Evolutionary conservation across 345 rosid genomes (phyloP).

Genomic region (Combretum micranthum): DNA sequence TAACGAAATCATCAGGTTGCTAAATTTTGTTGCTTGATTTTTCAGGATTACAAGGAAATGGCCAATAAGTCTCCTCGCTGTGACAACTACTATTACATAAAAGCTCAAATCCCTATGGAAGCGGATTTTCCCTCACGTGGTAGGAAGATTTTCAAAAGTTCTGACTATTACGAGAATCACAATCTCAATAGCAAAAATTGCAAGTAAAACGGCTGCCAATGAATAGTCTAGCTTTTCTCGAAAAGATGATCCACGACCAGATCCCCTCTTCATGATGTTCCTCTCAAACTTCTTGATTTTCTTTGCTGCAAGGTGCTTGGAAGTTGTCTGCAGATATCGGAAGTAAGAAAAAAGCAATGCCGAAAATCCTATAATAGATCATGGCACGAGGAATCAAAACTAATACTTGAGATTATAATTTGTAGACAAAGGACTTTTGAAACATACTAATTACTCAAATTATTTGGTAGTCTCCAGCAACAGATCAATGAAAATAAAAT

Average conservation of each 20-base stretch:
- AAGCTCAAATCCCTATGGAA: constrained; percentile 16
- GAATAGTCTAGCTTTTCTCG: constrained; percentile 30
- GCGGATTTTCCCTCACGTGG: constrained; percentile 20
- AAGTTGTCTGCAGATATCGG: constrained; percentile 15
- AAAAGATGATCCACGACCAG: constrained; percentile 15
- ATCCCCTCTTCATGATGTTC: constrained; percentile 31
- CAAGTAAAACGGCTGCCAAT: constrained; percentile 27
- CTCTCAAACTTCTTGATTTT: constrained; percentile 26
- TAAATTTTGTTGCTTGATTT: no score
- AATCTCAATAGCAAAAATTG: constrained; percentile 28
- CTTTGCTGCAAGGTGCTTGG: constrained; percentile 28
- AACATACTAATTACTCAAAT: no score
- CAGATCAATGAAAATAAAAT: no score
- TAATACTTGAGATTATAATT: no score
- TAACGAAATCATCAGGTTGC: no score
- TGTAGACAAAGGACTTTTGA: no score
- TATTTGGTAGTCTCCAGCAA: no score
- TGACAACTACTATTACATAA: constrained; percentile 26
- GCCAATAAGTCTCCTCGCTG: constrained; percentile 32
- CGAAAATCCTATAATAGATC: not conserved
- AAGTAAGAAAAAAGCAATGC: not conserved
- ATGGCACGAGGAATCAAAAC: not conserved
- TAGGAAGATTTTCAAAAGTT: constrained; percentile 56
- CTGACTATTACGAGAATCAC: constrained; percentile 33
- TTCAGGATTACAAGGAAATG: constrained; percentile 41